Conservation (phyloP, 2,329 filamentous ascomycete genomes). For the Penicillium sp. region DNA sequence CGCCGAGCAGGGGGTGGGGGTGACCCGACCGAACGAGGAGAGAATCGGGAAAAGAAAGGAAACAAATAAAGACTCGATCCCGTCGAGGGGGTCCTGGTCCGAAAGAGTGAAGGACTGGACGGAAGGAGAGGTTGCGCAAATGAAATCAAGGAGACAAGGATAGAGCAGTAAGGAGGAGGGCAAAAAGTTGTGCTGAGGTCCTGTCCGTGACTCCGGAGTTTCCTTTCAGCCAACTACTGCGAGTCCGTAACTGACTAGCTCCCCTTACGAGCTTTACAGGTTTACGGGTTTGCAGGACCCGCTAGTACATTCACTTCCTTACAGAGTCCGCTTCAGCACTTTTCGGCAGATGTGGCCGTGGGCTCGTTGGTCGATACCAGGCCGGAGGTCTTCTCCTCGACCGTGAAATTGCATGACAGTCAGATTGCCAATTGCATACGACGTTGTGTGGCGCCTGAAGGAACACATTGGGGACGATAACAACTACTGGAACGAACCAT, state of each 20-base stretch:
- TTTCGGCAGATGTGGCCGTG: neutral
- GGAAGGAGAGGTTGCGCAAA: constrained; percentile 14
- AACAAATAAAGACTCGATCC: constrained; percentile 1
- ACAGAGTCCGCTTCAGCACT: neutral
- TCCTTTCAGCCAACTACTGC: neutral
- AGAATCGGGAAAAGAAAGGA: neutral
- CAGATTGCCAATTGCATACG: neutral
- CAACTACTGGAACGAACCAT: neutral
- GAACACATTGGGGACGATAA: neutral
- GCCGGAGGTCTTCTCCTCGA: neutral
- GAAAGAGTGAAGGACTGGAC: constrained; percentile 33
- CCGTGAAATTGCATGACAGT: neutral
- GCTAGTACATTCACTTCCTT: constrained; percentile 4
- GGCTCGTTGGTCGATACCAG: neutral
- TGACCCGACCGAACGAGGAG: neutral
- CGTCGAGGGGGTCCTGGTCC: constrained; percentile 16
- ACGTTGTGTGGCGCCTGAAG: neutral
- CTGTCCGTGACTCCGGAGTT: constrained; percentile 18
- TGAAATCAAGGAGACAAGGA: constrained; percentile 31
- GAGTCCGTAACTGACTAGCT: neutral
- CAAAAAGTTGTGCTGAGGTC: constrained; percentile 7
- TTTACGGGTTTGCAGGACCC: constrained; percentile 11
- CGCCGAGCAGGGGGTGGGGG: constrained; percentile 9
- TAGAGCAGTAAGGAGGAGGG: constrained; percentile 12
- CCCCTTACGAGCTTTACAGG: constrained; percentile 11